Evolutionary conservation across 768 basidiomycete genomes (phyloP), one percentile per base, ranked within the genome.

Genomic region (Lactifluus rugatus): DNA sequence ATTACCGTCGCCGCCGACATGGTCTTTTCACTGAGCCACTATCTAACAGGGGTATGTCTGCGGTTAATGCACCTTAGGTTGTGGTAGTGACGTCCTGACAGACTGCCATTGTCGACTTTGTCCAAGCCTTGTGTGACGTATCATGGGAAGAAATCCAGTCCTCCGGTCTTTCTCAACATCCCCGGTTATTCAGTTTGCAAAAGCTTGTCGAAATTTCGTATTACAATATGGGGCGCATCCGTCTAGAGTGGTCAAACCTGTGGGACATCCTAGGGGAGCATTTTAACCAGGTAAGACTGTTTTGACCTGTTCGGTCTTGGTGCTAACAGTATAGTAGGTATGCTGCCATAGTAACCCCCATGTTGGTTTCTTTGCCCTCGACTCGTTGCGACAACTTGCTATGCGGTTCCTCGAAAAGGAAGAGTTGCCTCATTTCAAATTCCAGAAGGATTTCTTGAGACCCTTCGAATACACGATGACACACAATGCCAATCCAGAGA

Each of bases 141-240:
- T 99, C 96, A 39, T 97, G 95, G 95, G 93, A 98, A 70, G 96
- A 99, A 72, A 99, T 99, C 37, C 93, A 96, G 70, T 94, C 93
- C 0, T 98, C 96, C 0, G 93, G 93, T 17, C 73, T 93, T 28
- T 95, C 95, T 3, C 87, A 94, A 61, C 88, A 93, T 69, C 95
- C 96, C 1, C 84, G 96, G 25, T 76, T 97, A 56, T 99, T 98
- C 78, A 95, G 94, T 71, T 73, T 99, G 56, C 94, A 97, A 71
- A 99, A 98, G 73, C 77, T 99, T 36, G 95, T 98, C 41, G 96
- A 99, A 69, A 98, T 99, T 55, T 96, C 94, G 9, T 99, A 99
- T 71, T 99, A 99, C 74, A 99, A 99, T 72, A 99, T 99, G 96
- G 86, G 78, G 62, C 87, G 96, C 48, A 98, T 99, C 68, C 90